Conservation (phyloP, 1,284 basidiomycete species). For the Coniferiporia weirii region DNA sequence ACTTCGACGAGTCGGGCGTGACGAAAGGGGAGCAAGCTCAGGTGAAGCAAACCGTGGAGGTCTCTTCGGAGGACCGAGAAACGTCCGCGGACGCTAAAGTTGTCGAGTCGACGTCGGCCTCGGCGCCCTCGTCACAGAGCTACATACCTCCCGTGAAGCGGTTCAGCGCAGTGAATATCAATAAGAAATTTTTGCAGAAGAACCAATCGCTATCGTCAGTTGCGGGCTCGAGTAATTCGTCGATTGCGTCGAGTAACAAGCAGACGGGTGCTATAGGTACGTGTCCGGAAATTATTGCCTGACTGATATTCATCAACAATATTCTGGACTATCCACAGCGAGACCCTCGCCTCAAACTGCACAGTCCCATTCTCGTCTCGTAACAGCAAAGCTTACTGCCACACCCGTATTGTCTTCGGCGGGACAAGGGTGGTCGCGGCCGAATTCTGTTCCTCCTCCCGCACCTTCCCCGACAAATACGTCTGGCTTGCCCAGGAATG, state of each 20-base stretch:
- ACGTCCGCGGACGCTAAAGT: neutral
- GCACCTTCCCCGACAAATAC: slow-evolving; percentile 37
- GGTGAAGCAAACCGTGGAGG: slow-evolving; percentile 1
- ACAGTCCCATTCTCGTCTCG: slow-evolving; percentile 66
- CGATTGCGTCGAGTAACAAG: slow-evolving; percentile 32
- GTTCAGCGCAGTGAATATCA: slow-evolving; percentile 84
- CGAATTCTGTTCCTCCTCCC: slow-evolving; percentile 63
- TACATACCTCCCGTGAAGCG: slow-evolving; percentile 64
- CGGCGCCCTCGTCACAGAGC: slow-evolving; percentile 19
- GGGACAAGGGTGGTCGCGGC: slow-evolving; percentile 71
- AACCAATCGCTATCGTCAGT: slow-evolving; percentile 32
- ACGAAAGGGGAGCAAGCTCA: neutral
- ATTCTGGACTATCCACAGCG: slow-evolving; percentile 31
- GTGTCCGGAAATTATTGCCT: slow-evolving; percentile 25
- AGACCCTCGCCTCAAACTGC: slow-evolving; percentile 52
- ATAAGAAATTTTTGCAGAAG: slow-evolving; percentile 92
- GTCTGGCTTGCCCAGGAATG: slow-evolving; percentile 26
- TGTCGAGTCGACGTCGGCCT: slow-evolving; percentile 21
- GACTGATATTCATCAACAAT: slow-evolving; percentile 7
- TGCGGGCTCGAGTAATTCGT: slow-evolving; percentile 7
- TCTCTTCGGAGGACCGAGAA: slow-evolving; percentile 8
- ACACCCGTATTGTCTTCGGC: slow-evolving; percentile 49
- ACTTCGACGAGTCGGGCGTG: neutral
- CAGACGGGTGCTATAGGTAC: slow-evolving; percentile 45
- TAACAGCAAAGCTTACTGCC: slow-evolving; percentile 81